A percentile compares a stretch with the other conserved stretches of the same genome.
Conservation (phyloP, 1,284 basidiomycete genomes). For the Puccinia polysora region DNA sequence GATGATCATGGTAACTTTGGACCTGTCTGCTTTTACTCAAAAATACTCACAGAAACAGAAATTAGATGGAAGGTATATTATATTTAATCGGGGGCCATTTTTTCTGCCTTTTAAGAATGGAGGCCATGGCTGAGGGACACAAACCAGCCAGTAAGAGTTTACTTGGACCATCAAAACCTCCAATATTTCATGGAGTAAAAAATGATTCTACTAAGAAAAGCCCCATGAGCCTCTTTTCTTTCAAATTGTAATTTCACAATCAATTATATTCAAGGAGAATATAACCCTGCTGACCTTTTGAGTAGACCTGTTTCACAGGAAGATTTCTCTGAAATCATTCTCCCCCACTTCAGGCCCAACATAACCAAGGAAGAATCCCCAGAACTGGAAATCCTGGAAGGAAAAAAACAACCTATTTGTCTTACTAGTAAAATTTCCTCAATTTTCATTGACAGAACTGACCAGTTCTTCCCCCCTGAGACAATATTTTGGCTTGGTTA, state of each 20-base stretch:
- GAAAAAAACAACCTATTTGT: too few species aligned
- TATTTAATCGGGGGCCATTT: neutral
- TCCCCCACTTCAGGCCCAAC: too few species aligned
- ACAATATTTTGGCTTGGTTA: too few species aligned
- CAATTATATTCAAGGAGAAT: neutral
- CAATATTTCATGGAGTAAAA: neutral
- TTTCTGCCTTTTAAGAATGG: neutral
- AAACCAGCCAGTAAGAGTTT: neutral
- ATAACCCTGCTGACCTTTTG: neutral
- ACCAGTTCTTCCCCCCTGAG: too few species aligned
- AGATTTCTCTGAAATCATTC: neutral
- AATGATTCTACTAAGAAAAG: neutral
- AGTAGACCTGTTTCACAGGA: neutral
- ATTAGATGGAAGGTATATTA: neutral
- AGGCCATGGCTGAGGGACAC: neutral
- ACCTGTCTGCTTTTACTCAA: conserved; percentile 1
- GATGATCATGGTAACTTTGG: neutral
- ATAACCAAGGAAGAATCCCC: too few species aligned
- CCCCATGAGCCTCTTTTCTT: neutral
- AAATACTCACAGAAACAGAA: neutral
- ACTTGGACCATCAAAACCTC: neutral
- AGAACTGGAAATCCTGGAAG: too few species aligned
- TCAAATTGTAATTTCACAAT: neutral
- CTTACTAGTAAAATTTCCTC: too few species aligned
- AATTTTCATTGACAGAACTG: too few species aligned